These are phyloP conservation scores for Cruciata laevipes DNA, from an alignment of 257 asterid species.

Conservation along the genomic window DNA sequence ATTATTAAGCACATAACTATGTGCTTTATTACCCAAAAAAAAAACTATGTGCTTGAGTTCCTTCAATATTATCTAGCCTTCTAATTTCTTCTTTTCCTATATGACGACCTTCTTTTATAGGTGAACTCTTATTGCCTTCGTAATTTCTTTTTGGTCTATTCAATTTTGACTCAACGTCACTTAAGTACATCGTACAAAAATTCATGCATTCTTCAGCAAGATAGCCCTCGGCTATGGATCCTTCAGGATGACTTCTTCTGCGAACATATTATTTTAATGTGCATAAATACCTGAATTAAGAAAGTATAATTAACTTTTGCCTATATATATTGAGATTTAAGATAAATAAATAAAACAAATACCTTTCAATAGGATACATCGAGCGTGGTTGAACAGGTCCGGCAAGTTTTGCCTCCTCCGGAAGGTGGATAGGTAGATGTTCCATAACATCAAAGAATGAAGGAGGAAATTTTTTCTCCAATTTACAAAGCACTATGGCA, in stretches of 20 bases:
- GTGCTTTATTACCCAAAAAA: no score
- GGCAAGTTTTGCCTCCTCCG: constrained; percentile 5
- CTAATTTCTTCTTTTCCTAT: background rate
- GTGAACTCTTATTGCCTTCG: background rate
- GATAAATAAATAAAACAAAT: background rate
- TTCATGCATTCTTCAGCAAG: constrained; percentile 15
- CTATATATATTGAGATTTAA: no score
- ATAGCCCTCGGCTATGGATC: background rate
- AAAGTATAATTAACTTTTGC: background rate
- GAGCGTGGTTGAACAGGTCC: constrained; percentile 11
- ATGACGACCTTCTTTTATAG: background rate
- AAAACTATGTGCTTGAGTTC: constrained; percentile 1
- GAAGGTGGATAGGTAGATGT: constrained; percentile 4
- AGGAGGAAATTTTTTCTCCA: constrained; percentile 7
- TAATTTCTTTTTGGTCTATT: background rate
- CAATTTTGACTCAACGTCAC: constrained; percentile 11
- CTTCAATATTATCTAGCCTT: background rate
- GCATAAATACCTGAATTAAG: background rate
- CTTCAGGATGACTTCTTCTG: background rate
- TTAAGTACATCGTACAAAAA: no score
- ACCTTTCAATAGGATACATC: constrained; percentile 12
- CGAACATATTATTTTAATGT: constrained; percentile 7
- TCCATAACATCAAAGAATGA: constrained; percentile 11
- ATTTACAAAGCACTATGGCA: background rate
- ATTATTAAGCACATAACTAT: constrained; percentile 13